phyloP scores from a whole-genome alignment of 176 grass and related monocot genomes.

The Carex myosuroides region DNA sequence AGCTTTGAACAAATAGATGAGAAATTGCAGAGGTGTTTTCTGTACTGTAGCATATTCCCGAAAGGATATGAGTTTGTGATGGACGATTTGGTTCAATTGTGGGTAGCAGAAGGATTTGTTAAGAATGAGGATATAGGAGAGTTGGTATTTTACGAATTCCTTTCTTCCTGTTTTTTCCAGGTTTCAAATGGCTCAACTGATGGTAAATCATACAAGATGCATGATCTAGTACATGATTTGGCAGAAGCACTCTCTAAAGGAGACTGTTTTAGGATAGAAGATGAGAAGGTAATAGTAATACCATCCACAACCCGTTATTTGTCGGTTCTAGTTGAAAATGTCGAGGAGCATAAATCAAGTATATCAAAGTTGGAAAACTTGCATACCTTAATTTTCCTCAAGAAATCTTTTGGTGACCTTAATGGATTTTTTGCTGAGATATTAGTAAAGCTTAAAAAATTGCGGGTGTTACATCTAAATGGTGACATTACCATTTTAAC shows the following conservation, averaged over 20 bases:
- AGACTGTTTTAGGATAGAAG: constrained; percentile 23
- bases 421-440: not conserved
- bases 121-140: not conserved
- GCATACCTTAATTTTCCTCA: constrained; percentile 8
- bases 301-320: constrained; percentile 13
- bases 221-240: constrained; percentile 26
- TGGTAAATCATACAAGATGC: constrained; percentile 17
- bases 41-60: constrained; percentile 27
- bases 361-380: constrained; percentile 6
- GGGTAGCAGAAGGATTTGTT: constrained; percentile 29
- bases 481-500: not conserved
- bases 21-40: constrained; percentile 20
- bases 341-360: not conserved
- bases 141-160: not conserved
- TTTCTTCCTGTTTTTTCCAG: constrained; percentile 15
- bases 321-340: not conserved
- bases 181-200: not conserved
- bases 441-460: constrained; percentile 7
- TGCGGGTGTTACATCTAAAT: constrained; percentile 1
- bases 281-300: not conserved
- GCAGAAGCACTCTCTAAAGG: constrained; percentile 15
- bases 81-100: constrained; percentile 13
- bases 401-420: not conserved
- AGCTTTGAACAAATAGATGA: constrained; percentile 15
- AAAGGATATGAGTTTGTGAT: constrained; percentile 9